Percentiles rank a stretch among this genome's conserved stretches.
phyloP scores from a whole-genome alignment of 495 filamentous ascomycete genomes.

The Chlorociboria aeruginascens region DNA sequence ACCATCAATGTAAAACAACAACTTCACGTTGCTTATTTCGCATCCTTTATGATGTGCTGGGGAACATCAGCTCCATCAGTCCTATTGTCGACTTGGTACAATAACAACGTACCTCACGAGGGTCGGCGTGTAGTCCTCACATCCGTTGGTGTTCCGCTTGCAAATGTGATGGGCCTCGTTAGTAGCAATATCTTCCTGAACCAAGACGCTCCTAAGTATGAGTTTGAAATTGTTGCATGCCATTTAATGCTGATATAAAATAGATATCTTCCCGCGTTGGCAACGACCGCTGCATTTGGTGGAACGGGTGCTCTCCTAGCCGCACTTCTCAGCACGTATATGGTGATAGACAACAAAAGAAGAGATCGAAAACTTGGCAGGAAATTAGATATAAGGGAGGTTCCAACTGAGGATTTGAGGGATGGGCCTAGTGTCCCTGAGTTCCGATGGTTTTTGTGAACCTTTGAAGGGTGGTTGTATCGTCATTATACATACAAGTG shows the following conservation, averaged over 20 bases:
- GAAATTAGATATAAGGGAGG: conserved; percentile 47
- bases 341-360: conserved; percentile 58
- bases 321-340: conserved; percentile 46
- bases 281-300: conserved; percentile 64
- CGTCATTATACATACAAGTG: too few relatives aligned
- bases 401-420: conserved; percentile 54
- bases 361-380: conserved; percentile 50
- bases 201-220: conserved; percentile 58
- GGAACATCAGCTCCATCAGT: conserved; percentile 45
- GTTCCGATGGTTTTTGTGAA: conserved; percentile 59
- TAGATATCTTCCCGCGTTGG: conserved; percentile 45
- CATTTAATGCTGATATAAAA: too few relatives aligned
- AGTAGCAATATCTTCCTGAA: conserved; percentile 62
- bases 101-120: conserved; percentile 73
- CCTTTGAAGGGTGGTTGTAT: background rate
- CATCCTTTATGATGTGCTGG: conserved; percentile 78
- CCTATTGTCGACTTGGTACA: conserved; percentile 53
- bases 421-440: conserved; percentile 53
- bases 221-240: too few relatives aligned
- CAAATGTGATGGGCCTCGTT: conserved; percentile 75
- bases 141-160: conserved; percentile 60
- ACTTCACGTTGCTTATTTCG: conserved; percentile 56
- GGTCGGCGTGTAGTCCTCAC: conserved; percentile 58
- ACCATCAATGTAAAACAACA: conserved; percentile 43
- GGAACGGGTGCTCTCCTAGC: conserved; percentile 49